Conservation (phyloP, 805 yeast species). For the Cyberlindnera mycetangii region DNA sequence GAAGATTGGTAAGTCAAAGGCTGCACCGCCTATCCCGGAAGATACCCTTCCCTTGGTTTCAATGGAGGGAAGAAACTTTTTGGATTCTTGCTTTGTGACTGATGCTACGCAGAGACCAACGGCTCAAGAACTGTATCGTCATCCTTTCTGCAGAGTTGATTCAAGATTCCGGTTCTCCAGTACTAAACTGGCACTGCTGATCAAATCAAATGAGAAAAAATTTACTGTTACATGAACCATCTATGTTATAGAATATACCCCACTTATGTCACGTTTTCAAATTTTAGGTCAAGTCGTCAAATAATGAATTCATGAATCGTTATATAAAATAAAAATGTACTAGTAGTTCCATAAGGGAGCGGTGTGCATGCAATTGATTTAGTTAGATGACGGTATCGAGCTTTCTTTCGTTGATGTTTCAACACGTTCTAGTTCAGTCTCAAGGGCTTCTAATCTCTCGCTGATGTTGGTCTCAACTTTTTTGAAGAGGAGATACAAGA, state of each 20-base stretch:
- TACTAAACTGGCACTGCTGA: slow-evolving; percentile 55
- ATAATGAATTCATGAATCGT: not conserved
- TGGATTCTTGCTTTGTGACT: slow-evolving; percentile 69
- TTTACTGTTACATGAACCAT: slow-evolving; percentile 11
- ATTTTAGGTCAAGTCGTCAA: too few relatives aligned
- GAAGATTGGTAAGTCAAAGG: slow-evolving; percentile 77
- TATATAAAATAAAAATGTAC: not conserved
- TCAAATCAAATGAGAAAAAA: slow-evolving; percentile 40
- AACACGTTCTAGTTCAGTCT: slow-evolving; percentile 6
- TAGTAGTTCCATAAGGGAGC: too few relatives aligned
- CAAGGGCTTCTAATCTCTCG: slow-evolving; percentile 7
- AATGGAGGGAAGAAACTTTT: slow-evolving; percentile 61
- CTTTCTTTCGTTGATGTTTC: not conserved
- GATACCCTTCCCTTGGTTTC: slow-evolving; percentile 70
- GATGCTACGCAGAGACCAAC: slow-evolving; percentile 90
- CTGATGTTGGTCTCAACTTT: slow-evolving; percentile 20
- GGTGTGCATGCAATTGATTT: too few relatives aligned
- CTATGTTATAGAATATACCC: too few relatives aligned
- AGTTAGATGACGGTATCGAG: too few relatives aligned
- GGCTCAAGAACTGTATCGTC: slow-evolving; percentile 58
- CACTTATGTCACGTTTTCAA: not conserved
- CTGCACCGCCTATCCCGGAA: slow-evolving; percentile 96
- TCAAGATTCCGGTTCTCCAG: slow-evolving; percentile 45
- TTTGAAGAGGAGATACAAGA: slow-evolving; percentile 38
- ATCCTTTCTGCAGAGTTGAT: slow-evolving; percentile 47